These are phyloP conservation scores for Pleoardoris graminearum DNA, from an alignment of 2,329 filamentous ascomycete genomes.

Conservation along the genomic window DNA sequence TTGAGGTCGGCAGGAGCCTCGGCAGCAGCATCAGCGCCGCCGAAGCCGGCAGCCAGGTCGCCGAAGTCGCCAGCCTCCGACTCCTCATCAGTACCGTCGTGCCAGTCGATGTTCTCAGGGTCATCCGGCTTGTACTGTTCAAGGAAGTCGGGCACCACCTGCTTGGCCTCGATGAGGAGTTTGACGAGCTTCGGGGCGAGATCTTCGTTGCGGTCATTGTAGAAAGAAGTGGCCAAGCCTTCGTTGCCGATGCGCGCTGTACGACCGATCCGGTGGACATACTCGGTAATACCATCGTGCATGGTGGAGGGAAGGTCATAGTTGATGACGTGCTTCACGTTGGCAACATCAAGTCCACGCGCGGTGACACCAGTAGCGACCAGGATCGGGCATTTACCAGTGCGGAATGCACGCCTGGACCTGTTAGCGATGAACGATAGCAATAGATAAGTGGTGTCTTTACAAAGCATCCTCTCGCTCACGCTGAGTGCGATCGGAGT, in stretches of 20 bases:
- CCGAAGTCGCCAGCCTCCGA: constrained; percentile 27
- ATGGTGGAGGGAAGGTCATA: constrained; percentile 77
- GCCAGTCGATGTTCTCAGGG: constrained; percentile 53
- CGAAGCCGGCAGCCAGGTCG: constrained; percentile 21
- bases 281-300: constrained; percentile 90
- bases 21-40: constrained; percentile 12
- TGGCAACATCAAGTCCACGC: constrained; percentile 85
- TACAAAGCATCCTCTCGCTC: constrained; percentile 90
- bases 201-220: constrained; percentile 73
- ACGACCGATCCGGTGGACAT: constrained; percentile 91
- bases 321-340: constrained; percentile 91
- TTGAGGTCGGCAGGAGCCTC: constrained; percentile 13
- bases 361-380: constrained; percentile 85
- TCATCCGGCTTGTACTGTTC: constrained; percentile 64
- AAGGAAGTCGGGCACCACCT: constrained; percentile 82
- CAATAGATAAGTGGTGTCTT: constrained; percentile 33
- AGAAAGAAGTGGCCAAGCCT: constrained; percentile 88
- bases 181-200: constrained; percentile 76
- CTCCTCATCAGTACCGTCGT: constrained; percentile 55
- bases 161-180: constrained; percentile 76
- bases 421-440: constrained; percentile 8
- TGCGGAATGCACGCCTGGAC: constrained; percentile 71
- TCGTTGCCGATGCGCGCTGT: constrained; percentile 91
- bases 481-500: constrained; percentile 80
- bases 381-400: constrained; percentile 74